Base-by-base conservation (phyloP, 1,139 yeast species). In the Zygosaccharomyces pseudobailii region DNA sequence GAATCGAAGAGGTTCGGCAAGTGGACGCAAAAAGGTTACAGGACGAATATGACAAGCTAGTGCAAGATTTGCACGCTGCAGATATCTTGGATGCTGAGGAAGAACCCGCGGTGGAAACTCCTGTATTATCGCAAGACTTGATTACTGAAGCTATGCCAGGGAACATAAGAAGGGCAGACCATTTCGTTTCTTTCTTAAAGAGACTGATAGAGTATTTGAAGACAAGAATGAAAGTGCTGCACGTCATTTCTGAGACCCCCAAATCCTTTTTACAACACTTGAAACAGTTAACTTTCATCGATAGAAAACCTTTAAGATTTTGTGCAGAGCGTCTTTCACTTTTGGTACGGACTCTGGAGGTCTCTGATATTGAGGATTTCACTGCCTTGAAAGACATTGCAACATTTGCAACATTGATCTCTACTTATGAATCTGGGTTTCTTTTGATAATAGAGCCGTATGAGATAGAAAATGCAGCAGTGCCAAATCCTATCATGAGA, bases 221-320 rank as follows among this genome's bases (percentile, higher is more conserved):
- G 61, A 92, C 97, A 3, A 81, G 98, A 68, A 92, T 92, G 98
- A 92, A 92, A 70, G 97, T 92, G 1, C 70, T 94, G 42, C 97
- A 92, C 70, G 98, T 94, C 42, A 89, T 92, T 40, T 88, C 97
- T 37, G 99, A 92, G 65, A 94, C 98, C 0, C 98, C 99, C 0
- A 78, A 82, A 6, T 88, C 97, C 45, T 92, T 92, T 63, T 68
- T 92, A 50, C 95, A 87, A 65, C 98, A 92, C 71, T 71, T 94
- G 61, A 90, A 90, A 63, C 97, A 92, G 52, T 68, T 92, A 48
- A 94, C 98, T 0, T 94, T 82, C 62, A 94, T 92, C 43, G 98
- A 92, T 58, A 72, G 84, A 52, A 92, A 92, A 59, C 99, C 99
- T 0, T 71, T 92, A 42, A 68, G 95, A 49, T 92, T 89, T 65